Base-by-base conservation (phyloP, 306 rosid genomes). In the Carpinus fangiana region DNA sequence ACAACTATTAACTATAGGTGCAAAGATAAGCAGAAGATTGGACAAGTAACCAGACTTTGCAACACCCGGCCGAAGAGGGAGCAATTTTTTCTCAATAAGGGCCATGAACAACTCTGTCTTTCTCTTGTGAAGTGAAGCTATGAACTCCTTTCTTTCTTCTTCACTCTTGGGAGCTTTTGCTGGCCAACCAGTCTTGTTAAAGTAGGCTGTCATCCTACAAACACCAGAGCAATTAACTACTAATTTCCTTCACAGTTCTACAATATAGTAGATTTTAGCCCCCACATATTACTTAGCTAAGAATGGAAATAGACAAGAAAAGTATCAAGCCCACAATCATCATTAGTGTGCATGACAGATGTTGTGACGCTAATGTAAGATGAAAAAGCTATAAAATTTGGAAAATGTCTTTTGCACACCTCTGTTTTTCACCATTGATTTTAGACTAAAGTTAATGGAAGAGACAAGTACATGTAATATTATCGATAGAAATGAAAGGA, bases 31-130 rank as follows among this genome's bases (percentile, higher is more conserved):
- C 43, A 73, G 78, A 86, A 79, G 80, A 65, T 45, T 65, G 82
- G 88, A 74, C 54, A 41, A 78, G 89, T 81, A 83, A 91, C 96
- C 73, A 82, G 43, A 95, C 97, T 93, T 95, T 84, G 93, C 98
- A 79, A 95, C 99, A 62, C 99, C 98, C 16, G 99, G 98, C 36
- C 96, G 94, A 86, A 95, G 98, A 78, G 99, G 98, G 80, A 95
- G 86, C 78, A 93, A 82, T 83, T 89, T 91, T 82, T 95, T 93
- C 93, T 93, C 99, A 76, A 95, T 90, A 48, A 95, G 98, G 43
- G 76, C 94, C 99, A 95, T 91, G 90, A 95, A 95, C 41, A 90
- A 73, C 80, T 91, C 98, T 2, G 99, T 95, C 89, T 93, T 95
- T 68, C 92, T 85, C 84, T 95, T 95, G 92, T 93, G 99, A 59